A percentile compares a stretch with the other conserved stretches of the same genome.
These are phyloP conservation scores for Coemansia sp. DNA, from an alignment of 192 early-diverging fungal species.

Conservation along the genomic window DNA sequence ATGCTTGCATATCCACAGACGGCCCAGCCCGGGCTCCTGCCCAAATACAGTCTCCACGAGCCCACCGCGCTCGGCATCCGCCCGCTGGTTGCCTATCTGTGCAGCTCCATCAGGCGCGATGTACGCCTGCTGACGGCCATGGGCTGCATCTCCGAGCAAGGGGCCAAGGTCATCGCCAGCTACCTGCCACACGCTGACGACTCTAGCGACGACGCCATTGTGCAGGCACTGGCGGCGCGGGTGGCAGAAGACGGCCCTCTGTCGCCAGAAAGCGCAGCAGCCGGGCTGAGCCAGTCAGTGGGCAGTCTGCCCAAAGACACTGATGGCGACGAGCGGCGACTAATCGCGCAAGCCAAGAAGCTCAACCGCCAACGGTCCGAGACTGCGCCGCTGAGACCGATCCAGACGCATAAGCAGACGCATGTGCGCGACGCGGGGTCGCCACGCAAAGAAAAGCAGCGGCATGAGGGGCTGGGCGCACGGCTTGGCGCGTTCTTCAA, in stretches of 20 bases:
- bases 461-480: slow-evolving; percentile 45
- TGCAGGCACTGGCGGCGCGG: slow-evolving; percentile 13
- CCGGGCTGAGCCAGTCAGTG: slow-evolving; percentile 7
- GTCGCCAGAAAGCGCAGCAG: slow-evolving; percentile 10
- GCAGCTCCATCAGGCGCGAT: slow-evolving; percentile 51
- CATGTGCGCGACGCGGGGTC: slow-evolving; percentile 24
- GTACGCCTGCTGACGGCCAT: slow-evolving; percentile 49
- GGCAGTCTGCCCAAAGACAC: slow-evolving; percentile 17
- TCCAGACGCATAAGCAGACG: slow-evolving; percentile 11
- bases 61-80: slow-evolving; percentile 12
- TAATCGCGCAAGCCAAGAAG: slow-evolving; percentile 26
- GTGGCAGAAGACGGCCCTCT: neutral
- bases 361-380: slow-evolving; percentile 51
- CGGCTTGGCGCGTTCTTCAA: slow-evolving; percentile 51
- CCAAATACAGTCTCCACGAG: slow-evolving; percentile 32
- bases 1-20: slow-evolving; percentile 19
- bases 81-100: slow-evolving; percentile 42
- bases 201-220: slow-evolving; percentile 25
- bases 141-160: slow-evolving; percentile 44
- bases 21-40: slow-evolving; percentile 20
- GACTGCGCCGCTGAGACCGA: slow-evolving; percentile 43
- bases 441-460: slow-evolving; percentile 36
- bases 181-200: slow-evolving; percentile 39
- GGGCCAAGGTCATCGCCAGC: slow-evolving; percentile 38
- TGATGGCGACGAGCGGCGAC: slow-evolving; percentile 5